phyloP scores from a whole-genome alignment of 441 rosid species.

The Kokia cookei region DNA sequence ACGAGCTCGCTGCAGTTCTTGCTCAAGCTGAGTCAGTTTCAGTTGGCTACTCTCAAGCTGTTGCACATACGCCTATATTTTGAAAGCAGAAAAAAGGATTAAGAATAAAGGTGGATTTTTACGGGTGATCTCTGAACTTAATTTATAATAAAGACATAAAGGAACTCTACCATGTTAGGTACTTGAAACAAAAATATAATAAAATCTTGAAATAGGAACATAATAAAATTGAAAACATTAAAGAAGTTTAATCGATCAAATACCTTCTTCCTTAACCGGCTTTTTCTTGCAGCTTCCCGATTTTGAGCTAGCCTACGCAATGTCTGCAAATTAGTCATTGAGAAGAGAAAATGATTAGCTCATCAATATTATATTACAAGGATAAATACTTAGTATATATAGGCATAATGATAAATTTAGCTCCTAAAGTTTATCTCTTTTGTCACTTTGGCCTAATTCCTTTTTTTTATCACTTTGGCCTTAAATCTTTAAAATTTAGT shows the following conservation, averaged over 20 bases:
- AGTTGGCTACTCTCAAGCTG: conserved; percentile 85
- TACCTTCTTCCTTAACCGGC: conserved; percentile 71
- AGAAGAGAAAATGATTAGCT: background rate
- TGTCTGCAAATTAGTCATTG: conserved; percentile 26
- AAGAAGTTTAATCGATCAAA: background rate
- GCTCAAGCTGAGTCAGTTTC: conserved; percentile 79
- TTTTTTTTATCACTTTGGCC: no score
- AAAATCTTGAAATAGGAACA: background rate
- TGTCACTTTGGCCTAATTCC: no score
- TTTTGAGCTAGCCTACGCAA: conserved; percentile 76
- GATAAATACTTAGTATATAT: no score
- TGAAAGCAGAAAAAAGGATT: background rate
- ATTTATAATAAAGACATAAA: background rate
- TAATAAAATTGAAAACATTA: background rate
- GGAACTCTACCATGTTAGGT: background rate
- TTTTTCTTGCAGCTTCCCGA: conserved; percentile 84
- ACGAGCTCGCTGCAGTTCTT: conserved; percentile 87
- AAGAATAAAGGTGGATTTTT: background rate
- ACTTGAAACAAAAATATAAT: background rate
- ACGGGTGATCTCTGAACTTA: background rate
- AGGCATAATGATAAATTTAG: no score
- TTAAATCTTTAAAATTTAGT: no score
- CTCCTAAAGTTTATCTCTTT: no score
- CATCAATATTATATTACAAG: background rate
- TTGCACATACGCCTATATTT: conserved; percentile 74